These are phyloP conservation scores for Colletotrichum viniferum DNA, from an alignment of 2,329 filamentous ascomycete genomes.

Conservation along the genomic window DNA sequence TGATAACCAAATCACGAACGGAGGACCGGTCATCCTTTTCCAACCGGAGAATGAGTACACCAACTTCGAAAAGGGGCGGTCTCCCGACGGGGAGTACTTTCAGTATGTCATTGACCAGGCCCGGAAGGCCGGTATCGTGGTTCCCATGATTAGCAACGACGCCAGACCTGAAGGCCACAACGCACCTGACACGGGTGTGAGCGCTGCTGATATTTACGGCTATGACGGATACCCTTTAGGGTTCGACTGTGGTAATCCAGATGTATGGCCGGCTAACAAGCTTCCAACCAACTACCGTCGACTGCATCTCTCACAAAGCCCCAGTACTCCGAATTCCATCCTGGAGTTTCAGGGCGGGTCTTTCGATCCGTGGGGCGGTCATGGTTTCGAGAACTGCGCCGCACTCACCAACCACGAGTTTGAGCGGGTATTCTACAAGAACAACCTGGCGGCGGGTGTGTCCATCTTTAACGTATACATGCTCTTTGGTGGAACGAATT, in stretches of 20 bases:
- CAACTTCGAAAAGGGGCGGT: constrained; percentile 42
- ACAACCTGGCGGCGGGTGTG: constrained; percentile 68
- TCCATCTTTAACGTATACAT: constrained; percentile 78
- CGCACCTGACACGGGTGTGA: constrained; percentile 63
- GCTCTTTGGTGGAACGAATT: constrained; percentile 82
- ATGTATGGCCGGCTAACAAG: constrained; percentile 31
- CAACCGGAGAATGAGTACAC: constrained; percentile 87
- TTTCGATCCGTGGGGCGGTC: constrained; percentile 77
- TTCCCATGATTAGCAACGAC: constrained; percentile 80
- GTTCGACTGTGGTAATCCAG: constrained; percentile 63
- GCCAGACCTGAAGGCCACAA: constrained; percentile 64
- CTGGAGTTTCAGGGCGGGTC: constrained; percentile 73
- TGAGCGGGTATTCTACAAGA: constrained; percentile 81
- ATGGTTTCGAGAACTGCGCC: constrained; percentile 70
- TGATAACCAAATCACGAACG: constrained; percentile 80
- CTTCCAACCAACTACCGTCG: constrained; percentile 50
- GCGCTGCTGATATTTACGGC: constrained; percentile 35
- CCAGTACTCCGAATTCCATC: constrained; percentile 66
- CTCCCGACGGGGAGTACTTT: constrained; percentile 72
- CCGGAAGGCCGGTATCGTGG: constrained; percentile 69
- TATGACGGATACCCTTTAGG: constrained; percentile 68
- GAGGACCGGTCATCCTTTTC: constrained; percentile 77
- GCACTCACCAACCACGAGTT: constrained; percentile 74
- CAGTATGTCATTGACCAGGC: constrained; percentile 73
- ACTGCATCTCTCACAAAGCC: constrained; percentile 51